Base-by-base conservation (phyloP, 2,329 filamentous ascomycete genomes). In the Xylariaceae sp. region DNA sequence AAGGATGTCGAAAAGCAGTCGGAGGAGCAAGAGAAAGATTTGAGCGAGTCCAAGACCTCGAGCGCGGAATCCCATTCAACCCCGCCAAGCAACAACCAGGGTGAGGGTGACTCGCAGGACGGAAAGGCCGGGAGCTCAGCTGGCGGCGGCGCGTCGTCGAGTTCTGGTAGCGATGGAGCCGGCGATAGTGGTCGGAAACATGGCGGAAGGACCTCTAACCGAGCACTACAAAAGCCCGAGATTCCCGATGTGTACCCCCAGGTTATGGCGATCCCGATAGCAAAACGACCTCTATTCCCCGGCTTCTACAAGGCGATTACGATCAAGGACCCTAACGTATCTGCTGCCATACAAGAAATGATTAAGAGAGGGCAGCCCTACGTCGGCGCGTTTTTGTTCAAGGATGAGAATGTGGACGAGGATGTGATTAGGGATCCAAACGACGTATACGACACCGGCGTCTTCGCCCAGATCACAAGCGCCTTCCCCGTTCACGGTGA, bases 221-320 rank as follows among this genome's bases (percentile, higher is more conserved):
- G 79, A 56, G 81, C 85, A 16, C 71, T 97, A 27, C 80, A 88
- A 54, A 97, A 97, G 66, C 85, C 88, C 2, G 78, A 83, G 3
- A 84, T 97, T 11, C 92, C 92, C 11, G 92, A 98, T 46, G 82
- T 96, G 30, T 98, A 98, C 61, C 92, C 92, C 3, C 92, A 97
- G 61, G 89, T 98, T 39, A 87, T 98, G 75, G 90, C 90, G 2
- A 94, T 98, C 40, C 92, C 92, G 6, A 96, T 98, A 55, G 85
- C 88, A 18, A 88, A 94, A 62, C 77, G 92, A 37, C 92, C 92
- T 9, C 70, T 98, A 9, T 98, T 97, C 65, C 92, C 92, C 1
- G 92, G 92, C 1, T 98, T 97, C 65, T 98, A 98, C 70, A 98
- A 98, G 66, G 90, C 92, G 8, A 92, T 98, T 52, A 98, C 90